phyloP scores from a whole-genome alignment of 2,329 filamentous ascomycete species.

The Xylaria sp. region DNA sequence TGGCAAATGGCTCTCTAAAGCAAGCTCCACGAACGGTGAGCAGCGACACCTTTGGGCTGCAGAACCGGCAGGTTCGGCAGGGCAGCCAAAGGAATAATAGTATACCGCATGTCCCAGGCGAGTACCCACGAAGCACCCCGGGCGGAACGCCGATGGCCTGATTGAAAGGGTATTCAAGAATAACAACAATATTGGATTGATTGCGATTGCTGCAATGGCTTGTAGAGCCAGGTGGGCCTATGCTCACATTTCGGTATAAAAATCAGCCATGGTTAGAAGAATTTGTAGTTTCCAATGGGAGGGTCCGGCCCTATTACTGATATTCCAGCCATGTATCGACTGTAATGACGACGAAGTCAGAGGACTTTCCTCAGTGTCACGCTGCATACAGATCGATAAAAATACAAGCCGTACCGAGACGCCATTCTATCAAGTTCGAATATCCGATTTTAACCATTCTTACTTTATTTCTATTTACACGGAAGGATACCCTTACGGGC shows the following conservation, averaged over 20 bases:
- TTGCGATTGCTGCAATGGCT: not conserved
- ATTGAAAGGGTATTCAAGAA: not conserved
- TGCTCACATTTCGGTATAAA: not conserved
- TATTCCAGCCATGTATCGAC: not conserved
- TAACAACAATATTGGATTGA: not conserved
- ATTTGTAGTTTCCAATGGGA: not conserved
- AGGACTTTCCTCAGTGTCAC: not conserved
- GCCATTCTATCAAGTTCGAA: no score
- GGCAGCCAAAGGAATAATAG: constrained; percentile 40
- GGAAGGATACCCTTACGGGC: constrained; percentile 3
- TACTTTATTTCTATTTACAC: not conserved
- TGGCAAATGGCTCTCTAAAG: constrained; percentile 38
- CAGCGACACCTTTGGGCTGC: constrained; percentile 28
- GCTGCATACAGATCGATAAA: not conserved
- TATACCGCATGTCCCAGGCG: constrained; percentile 47
- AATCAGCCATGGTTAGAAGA: not conserved
- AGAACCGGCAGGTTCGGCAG: constrained; percentile 36
- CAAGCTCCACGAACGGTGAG: constrained; percentile 27
- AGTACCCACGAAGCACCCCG: constrained; percentile 42
- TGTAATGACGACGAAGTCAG: not conserved
- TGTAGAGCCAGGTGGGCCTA: not conserved
- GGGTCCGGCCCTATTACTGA: not conserved
- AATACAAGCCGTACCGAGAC: not conserved
- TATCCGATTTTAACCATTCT: not conserved
- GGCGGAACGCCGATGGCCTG: constrained; percentile 22